Conservation (phyloP, 2,329 filamentous ascomycete species). For the Ophiostoma sp. region DNA sequence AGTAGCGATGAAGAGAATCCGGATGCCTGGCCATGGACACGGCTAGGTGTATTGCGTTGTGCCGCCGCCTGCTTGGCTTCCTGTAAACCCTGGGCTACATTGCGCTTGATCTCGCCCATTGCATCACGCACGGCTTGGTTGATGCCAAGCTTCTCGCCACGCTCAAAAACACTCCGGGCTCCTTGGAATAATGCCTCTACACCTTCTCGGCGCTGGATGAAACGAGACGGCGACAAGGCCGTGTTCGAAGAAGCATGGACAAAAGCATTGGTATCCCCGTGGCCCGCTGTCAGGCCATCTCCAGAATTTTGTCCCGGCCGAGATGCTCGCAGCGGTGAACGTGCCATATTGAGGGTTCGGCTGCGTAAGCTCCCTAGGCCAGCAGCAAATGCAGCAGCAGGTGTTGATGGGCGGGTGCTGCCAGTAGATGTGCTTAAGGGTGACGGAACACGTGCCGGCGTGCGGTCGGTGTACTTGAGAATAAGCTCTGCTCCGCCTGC, state of each 20-base stretch:
- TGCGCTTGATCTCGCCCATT: constrained; percentile 71
- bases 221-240: constrained; percentile 37
- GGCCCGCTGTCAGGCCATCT: background rate
- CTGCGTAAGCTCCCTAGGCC: constrained; percentile 37
- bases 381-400: constrained; percentile 20
- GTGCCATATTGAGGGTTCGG: constrained; percentile 36
- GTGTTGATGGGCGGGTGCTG: constrained; percentile 27
- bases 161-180: constrained; percentile 67
- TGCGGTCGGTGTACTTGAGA: constrained; percentile 61
- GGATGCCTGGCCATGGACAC: background rate
- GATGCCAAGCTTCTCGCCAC: constrained; percentile 69
- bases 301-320: constrained; percentile 10
- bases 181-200: constrained; percentile 70
- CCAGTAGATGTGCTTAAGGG: constrained; percentile 14
- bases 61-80: constrained; percentile 43
- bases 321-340: constrained; percentile 38
- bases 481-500: constrained; percentile 62
- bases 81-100: constrained; percentile 64
- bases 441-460: constrained; percentile 25
- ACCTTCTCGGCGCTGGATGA: constrained; percentile 50
- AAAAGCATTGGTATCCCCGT: background rate
- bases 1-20: background rate
- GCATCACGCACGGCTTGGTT: constrained; percentile 77
- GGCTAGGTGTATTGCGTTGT: constrained; percentile 4
- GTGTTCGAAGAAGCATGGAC: background rate